Conservation (phyloP, 495 filamentous ascomycete species). For the Elaphomyces granulatus region DNA sequence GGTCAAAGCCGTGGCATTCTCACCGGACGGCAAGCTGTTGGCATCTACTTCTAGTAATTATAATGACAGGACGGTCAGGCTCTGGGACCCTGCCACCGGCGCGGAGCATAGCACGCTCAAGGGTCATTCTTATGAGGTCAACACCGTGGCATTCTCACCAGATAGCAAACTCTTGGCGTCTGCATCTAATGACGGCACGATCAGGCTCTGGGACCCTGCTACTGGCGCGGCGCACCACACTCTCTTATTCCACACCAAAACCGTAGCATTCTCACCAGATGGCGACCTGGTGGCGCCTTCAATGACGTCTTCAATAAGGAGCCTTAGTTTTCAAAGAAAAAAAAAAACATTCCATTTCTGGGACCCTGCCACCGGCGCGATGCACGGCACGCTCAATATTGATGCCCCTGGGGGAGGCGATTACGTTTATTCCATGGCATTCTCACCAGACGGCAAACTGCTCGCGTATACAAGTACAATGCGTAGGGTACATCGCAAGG, state of each 20-base stretch:
- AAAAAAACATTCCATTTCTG: too few species aligned
- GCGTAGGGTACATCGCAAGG: not conserved
- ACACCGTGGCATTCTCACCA: constrained; percentile 18
- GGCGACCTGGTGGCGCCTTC: constrained; percentile 11
- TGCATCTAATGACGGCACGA: constrained; percentile 14
- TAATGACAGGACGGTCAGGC: constrained; percentile 46
- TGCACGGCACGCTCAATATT: too few species aligned
- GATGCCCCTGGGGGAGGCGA: too few species aligned
- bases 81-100: constrained; percentile 14
- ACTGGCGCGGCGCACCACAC: constrained; percentile 4
- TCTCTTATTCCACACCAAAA: constrained; percentile 2
- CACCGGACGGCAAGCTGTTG: constrained; percentile 10
- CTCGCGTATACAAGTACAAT: constrained; percentile 4
- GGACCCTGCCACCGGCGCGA: too few species aligned
- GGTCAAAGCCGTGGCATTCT: constrained; percentile 16
- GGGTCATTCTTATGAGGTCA: constrained; percentile 12
- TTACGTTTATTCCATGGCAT: not conserved
- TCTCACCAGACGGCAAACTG: constrained; percentile 2
- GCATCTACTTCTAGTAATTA: constrained; percentile 11
- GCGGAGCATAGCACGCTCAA: constrained; percentile 24
- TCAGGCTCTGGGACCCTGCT: constrained; percentile 13
- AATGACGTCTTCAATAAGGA: too few species aligned
- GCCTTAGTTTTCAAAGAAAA: too few species aligned
- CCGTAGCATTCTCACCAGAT: constrained; percentile 14
- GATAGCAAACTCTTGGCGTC: constrained; percentile 18